Evolutionary conservation across 306 rosid species (phyloP).

Genomic region (Rosa chinensis): DNA sequence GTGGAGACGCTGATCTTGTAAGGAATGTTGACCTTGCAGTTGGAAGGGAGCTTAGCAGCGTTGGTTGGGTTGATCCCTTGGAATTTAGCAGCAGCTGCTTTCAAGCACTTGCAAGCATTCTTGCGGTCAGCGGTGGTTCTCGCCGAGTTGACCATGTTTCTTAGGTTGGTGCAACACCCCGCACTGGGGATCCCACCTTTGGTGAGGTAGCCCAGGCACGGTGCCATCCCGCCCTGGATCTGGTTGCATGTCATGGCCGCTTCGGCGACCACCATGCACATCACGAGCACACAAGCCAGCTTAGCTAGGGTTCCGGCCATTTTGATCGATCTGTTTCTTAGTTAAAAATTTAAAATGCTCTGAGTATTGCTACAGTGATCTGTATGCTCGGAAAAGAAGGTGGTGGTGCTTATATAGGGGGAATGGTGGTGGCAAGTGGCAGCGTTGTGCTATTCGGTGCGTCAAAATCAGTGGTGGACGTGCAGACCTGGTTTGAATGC

Average conservation of each 20-base stretch:
- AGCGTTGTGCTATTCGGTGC: neutral
- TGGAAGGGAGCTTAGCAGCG: constrained; percentile 34
- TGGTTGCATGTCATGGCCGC: constrained; percentile 31
- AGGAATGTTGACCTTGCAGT: constrained; percentile 52
- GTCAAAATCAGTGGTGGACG: neutral
- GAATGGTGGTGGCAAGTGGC: neutral
- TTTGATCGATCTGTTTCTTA: neutral
- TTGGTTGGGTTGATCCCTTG: neutral
- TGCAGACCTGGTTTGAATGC: neutral
- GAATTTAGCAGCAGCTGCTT: constrained; percentile 8
- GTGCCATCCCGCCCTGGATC: neutral
- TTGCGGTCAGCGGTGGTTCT: constrained; percentile 31
- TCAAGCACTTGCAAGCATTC: constrained; percentile 45
- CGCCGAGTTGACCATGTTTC: constrained; percentile 14
- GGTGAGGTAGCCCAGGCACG: constrained; percentile 24
- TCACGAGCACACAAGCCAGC: constrained; percentile 21
- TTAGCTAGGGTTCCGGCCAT: constrained; percentile 15
- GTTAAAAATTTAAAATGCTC: neutral
- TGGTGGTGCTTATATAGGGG: constrained; percentile 3
- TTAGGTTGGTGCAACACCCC: constrained; percentile 22
- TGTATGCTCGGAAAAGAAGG: neutral
- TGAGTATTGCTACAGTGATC: neutral
- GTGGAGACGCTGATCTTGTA: constrained; percentile 64
- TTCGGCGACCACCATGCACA: constrained; percentile 38
- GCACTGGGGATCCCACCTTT: neutral